Evolutionary conservation across 2,329 filamentous ascomycete genomes (phyloP).

Genomic region (Macrophomina tecta): DNA sequence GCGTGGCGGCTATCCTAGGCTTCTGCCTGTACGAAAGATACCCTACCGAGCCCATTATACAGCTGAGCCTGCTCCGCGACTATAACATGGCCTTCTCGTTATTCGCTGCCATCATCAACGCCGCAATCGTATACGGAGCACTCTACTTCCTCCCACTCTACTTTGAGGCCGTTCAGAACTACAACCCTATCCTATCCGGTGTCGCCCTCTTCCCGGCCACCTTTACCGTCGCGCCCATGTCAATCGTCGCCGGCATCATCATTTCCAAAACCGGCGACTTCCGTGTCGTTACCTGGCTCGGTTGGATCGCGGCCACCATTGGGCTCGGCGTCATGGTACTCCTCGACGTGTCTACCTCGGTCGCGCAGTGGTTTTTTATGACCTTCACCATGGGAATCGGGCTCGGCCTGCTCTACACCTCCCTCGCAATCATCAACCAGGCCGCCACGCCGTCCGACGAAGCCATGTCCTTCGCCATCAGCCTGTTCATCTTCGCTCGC

Average conservation of each 20-base stretch:
- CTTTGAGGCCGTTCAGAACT: constrained; percentile 36
- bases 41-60: constrained; percentile 46
- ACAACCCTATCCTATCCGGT: constrained; percentile 33
- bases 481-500: constrained; percentile 54
- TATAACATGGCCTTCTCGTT: constrained; percentile 45
- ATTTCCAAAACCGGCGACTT: constrained; percentile 35
- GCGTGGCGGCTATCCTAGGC: constrained; percentile 38
- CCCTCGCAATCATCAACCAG: constrained; percentile 50
- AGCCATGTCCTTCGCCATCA: constrained; percentile 41
- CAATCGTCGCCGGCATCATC: constrained; percentile 34
- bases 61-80: constrained; percentile 52
- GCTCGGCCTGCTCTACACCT: constrained; percentile 50
- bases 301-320: constrained; percentile 44
- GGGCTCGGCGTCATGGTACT: constrained; percentile 52
- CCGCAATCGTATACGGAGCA: constrained; percentile 45
- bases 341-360: constrained; percentile 45
- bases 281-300: constrained; percentile 37
- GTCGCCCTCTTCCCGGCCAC: constrained; percentile 39
- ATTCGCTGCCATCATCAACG: constrained; percentile 46
- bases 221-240: constrained; percentile 36
- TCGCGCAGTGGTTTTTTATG: constrained; percentile 50
- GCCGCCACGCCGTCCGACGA: constrained; percentile 42
- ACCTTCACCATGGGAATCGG: constrained; percentile 52
- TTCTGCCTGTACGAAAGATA: constrained; percentile 38
- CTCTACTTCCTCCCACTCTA: constrained; percentile 45